Evolutionary conservation across 129 eudicot species (phyloP), one percentile per base, ranked within the genome.

Genomic region (Logfia minima): DNA sequence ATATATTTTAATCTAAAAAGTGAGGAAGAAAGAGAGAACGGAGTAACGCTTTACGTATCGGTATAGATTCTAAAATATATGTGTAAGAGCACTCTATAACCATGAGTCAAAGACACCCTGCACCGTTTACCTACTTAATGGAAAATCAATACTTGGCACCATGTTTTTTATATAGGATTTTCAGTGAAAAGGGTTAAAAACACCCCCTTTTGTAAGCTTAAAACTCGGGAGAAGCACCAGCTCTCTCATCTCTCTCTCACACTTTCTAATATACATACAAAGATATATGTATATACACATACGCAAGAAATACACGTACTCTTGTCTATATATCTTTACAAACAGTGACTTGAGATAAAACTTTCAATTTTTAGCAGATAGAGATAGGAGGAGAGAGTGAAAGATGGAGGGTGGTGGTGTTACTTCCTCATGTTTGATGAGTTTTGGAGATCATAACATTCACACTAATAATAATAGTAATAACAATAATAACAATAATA

Each of bases 201-300:
- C 72, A 35, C 61, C 58, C 58, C 80, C 65, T 75, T 66, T 65
- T 69, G 93, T 82, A 77, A 82, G 97, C 98, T 77, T 83, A 83
- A 93, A 88, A 77, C 91, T 83, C 98, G 98, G 98, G 98, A 82
- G 98, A 60, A 72, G 67, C 82, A 43, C 84, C 77, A 75, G 53
- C 60, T 52, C 68, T 59, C 72, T 5, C 65, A 26, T 77, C 31
- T 68, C 68, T 68, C 81, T 77, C 70, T 29, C 52, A 53, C 69
- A 58, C 63, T 67, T 9, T 0, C 63, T 19, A 6, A 62, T 43
- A 60, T 8, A 70, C 28, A 70, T 14, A 71, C 28, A 78, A 3
- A 22, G 37, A 68, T 10, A 68, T 22, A 68, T 21, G 41, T 68
- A 68, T 34, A 34, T 9, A 67, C 6, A 70, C 7, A 60, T 2